phyloP scores from a whole-genome alignment of 176 grass and related monocot species.

The Luzula sylvatica region DNA sequence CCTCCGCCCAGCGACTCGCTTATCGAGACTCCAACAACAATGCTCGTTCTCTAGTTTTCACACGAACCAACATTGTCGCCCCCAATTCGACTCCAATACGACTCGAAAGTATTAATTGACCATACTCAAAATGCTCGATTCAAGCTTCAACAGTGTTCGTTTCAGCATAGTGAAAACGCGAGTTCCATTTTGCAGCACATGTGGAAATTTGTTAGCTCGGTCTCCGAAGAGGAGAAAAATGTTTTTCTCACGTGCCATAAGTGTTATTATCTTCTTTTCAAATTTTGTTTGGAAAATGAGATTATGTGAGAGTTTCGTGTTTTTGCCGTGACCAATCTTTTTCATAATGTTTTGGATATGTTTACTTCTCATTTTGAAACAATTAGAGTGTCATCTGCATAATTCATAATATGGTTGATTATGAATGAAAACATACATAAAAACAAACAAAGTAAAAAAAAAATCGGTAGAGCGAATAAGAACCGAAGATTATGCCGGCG shows the following conservation, averaged over 20 bases:
- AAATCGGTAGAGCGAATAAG: conserved; percentile 38
- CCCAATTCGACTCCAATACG: no score
- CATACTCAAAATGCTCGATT: conserved; percentile 8
- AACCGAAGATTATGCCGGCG: conserved; percentile 33
- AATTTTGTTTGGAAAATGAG: conserved; percentile 71
- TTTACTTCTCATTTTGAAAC: not conserved
- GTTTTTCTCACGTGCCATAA: conserved; percentile 58
- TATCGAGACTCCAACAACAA: no score
- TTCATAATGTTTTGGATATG: conserved; percentile 27
- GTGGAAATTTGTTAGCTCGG: conserved; percentile 42
- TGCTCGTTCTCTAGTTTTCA: no score
- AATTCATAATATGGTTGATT: not conserved
- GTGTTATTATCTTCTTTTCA: conserved; percentile 75
- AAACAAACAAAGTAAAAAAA: conserved; percentile 27
- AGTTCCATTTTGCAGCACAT: conserved; percentile 44
- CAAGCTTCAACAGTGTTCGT: not conserved
- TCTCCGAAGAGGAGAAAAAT: conserved; percentile 14
- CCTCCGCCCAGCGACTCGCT: no score
- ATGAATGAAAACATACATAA: conserved; percentile 21
- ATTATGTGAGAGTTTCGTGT: conserved; percentile 51
- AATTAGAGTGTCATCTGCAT: no score
- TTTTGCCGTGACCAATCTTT: conserved; percentile 62
- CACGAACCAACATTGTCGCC: no score
- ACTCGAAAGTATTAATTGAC: no score
- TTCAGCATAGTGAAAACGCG: conserved; percentile 35